Conservation (phyloP, 148 eudicot species). For the Chenopodium formosanum region DNA sequence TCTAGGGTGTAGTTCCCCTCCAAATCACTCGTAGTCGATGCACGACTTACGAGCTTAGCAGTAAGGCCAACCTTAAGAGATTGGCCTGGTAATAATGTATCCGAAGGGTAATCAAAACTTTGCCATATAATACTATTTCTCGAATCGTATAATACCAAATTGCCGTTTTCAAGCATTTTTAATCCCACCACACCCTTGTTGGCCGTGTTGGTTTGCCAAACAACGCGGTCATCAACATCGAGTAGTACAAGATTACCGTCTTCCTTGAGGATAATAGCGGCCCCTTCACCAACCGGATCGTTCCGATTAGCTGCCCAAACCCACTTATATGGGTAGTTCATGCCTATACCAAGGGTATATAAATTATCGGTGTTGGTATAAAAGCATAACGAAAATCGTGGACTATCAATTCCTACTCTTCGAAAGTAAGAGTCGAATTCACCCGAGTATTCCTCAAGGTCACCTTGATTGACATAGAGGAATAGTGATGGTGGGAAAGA, state of each 20-base stretch:
- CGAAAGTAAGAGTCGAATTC: not conserved
- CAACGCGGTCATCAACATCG: conserved; percentile 16
- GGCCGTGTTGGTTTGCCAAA: conserved; percentile 27
- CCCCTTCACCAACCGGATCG: conserved; percentile 24
- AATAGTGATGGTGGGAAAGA: not conserved
- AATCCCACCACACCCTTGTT: conserved; percentile 25
- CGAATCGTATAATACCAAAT: too few relatives aligned
- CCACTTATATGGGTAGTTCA: conserved; percentile 20
- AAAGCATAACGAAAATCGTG: conserved; percentile 17
- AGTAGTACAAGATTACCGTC: conserved; percentile 24
- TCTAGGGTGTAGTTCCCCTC: too few relatives aligned
- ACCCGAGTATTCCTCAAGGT: not conserved
- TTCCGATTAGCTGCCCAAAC: conserved; percentile 33
- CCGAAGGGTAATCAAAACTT: too few relatives aligned
- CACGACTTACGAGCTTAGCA: too few relatives aligned
- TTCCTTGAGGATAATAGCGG: conserved; percentile 15
- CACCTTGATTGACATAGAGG: not conserved
- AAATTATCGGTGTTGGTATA: conserved; percentile 29
- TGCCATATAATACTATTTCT: too few relatives aligned
- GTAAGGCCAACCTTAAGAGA: too few relatives aligned
- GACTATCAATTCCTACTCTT: not conserved
- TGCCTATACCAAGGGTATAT: conserved; percentile 20
- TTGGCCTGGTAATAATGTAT: too few relatives aligned
- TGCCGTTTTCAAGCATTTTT: too few relatives aligned
- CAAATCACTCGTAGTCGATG: too few relatives aligned